Conservation (phyloP, 495 filamentous ascomycete species). For the Xylaria venustula region DNA sequence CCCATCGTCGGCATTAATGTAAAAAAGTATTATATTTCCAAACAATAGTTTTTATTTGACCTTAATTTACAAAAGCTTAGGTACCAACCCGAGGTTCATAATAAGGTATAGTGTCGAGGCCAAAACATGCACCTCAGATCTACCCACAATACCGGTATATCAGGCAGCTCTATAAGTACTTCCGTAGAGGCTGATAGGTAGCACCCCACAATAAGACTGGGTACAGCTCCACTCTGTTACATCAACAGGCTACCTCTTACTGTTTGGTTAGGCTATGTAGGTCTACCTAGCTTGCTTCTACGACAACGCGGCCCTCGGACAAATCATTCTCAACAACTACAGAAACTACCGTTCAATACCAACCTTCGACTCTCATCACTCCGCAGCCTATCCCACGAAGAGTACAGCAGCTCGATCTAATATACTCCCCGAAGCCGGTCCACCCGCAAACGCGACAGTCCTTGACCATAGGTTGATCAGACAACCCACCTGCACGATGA, state of each 20-base stretch:
- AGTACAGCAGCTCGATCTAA: background rate
- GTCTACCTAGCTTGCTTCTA: background rate
- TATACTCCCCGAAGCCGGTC: background rate
- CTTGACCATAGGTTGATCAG: slow-evolving; percentile 8
- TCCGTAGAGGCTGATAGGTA: background rate
- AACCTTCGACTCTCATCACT: background rate
- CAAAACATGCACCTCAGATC: too few species aligned
- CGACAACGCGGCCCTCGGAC: background rate
- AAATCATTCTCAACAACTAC: too few species aligned
- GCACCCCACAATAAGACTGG: background rate
- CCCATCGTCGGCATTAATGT: too few species aligned
- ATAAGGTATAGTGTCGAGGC: too few species aligned
- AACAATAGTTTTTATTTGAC: too few species aligned
- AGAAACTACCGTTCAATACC: background rate
- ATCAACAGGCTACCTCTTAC: slow-evolving; percentile 14
- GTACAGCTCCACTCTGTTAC: slow-evolving; percentile 5
- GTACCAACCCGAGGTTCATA: too few species aligned
- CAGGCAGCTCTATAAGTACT: background rate
- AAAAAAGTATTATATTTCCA: too few species aligned
- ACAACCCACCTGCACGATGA: slow-evolving; percentile 35
- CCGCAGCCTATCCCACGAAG: background rate
- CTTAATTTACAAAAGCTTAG: too few species aligned
- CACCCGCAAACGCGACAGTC: background rate
- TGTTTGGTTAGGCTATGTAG: too few species aligned
- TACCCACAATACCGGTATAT: too few species aligned